These are phyloP conservation scores for Ceratocystis eucalypticola DNA, from an alignment of 2,329 filamentous ascomycete genomes.

Conservation along the genomic window DNA sequence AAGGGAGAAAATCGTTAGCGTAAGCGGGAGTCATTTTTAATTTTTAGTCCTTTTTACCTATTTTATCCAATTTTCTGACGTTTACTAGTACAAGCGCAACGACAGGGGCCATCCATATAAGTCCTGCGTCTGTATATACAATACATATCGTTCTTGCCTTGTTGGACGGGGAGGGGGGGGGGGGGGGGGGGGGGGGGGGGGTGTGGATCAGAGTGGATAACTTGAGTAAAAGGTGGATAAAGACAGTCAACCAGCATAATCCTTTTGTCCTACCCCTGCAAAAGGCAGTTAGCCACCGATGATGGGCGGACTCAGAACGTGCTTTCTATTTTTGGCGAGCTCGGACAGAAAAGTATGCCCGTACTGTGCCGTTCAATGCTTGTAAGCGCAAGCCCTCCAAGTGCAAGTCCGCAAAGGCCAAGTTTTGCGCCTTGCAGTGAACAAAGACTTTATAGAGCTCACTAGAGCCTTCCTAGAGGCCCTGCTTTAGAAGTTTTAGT, in stretches of 20 bases:
- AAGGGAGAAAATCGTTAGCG: not conserved
- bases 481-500: not conserved
- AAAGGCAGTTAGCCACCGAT: not conserved
- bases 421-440: not conserved
- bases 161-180: too few species aligned
- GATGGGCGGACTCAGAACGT: not conserved
- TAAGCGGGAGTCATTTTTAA: not conserved
- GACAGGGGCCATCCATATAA: not conserved
- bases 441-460: not conserved
- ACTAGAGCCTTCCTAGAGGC: not conserved
- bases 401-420: not conserved
- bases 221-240: not conserved
- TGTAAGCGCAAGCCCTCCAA: not conserved
- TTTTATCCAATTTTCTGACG: not conserved
- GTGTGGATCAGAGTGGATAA: too few species aligned
- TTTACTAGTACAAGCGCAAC: not conserved
- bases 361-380: conserved; percentile 4
- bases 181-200: too few species aligned
- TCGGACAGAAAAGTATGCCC: conserved; percentile 1
- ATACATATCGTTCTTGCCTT: too few species aligned
- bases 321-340: conserved; percentile 2
- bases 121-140: too few species aligned
- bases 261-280: not conserved
- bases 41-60: not conserved
- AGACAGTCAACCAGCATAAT: not conserved